Base-by-base conservation (phyloP, 192 early-diverging fungal genomes). In the Haplosporangium gracile region DNA sequence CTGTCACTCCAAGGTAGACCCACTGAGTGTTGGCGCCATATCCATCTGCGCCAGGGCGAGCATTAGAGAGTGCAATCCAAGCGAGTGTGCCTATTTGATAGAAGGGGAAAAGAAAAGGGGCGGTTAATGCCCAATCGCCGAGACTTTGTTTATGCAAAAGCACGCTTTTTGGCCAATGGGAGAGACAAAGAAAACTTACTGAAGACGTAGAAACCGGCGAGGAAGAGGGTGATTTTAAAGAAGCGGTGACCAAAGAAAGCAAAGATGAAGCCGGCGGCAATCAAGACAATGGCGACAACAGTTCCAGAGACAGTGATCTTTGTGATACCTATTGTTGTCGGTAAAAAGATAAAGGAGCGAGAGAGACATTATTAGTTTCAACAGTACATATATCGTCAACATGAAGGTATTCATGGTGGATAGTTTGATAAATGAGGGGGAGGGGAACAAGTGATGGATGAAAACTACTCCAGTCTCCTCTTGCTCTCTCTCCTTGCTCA, bases 151-250 rank as follows among this genome's bases (percentile, higher is more conserved):
- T 55, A 70, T 68, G 39, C 36, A 60, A 15, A 74, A 8, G 60
- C 57, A 18, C 53, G 43, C 11, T 15, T 45, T 10, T 70, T 29
- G n/a, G 71, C 36, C 34, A 24, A 65, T 2, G 20, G 15, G 24
- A 63, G 15, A 69, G 40, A 34, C 32, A 49, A 65, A 26, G 32
- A 2, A 22, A 29, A 81, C 47, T 90, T 91, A 81, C 90, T 89
- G 20, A 92, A 91, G 10, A 92, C 84, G 75, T 95, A 96, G 88
- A 96, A 96, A 5, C 97, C 97, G 13, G 92, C 90, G 74, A 97
- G 80, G 80, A 96, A 96, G 42, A 97, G 85, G n/a, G 95, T 92
- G 13, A 94, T 81, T 75, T 91, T 90, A 79, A 94, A 92, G 36
- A 95, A 80, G 78, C 88, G 90, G 88, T 90, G 90, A 1, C 95